Conservation (phyloP, 2,329 filamentous ascomycete species). For the Arthrobotrys conoides region DNA sequence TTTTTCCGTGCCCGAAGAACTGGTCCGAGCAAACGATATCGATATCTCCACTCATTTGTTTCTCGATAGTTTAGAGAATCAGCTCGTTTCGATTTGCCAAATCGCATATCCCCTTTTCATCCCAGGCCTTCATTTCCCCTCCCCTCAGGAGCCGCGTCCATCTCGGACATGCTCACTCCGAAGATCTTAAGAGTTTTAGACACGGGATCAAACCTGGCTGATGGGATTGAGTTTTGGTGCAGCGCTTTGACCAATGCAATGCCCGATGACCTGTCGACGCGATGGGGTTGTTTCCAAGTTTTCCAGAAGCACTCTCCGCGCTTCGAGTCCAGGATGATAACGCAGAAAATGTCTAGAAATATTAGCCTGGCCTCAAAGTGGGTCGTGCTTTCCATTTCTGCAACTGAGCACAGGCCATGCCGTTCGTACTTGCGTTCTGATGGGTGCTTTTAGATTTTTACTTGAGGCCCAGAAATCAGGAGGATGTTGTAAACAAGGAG, state of each 20-base stretch:
- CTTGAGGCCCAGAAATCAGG: not conserved
- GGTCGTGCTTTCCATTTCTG: constrained; percentile 34
- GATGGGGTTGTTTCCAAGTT: constrained; percentile 40
- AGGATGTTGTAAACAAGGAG: constrained; percentile 15
- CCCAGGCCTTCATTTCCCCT: constrained; percentile 11
- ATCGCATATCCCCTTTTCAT: constrained; percentile 17
- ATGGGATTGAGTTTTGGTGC: constrained; percentile 7
- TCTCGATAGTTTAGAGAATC: constrained; percentile 34
- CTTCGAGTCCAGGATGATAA: constrained; percentile 50
- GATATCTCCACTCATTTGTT: constrained; percentile 35
- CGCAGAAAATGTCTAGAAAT: constrained; percentile 35
- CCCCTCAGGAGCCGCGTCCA: constrained; percentile 34
- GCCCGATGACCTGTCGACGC: not conserved
- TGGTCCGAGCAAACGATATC: constrained; percentile 22
- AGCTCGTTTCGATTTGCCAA: constrained; percentile 29
- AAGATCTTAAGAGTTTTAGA: constrained; percentile 18
- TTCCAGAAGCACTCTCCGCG: constrained; percentile 48
- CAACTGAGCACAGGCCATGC: constrained; percentile 42
- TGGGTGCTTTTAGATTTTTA: not conserved
- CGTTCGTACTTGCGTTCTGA: constrained; percentile 5
- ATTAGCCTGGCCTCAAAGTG: constrained; percentile 54
- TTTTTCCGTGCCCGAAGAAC: constrained; percentile 47
- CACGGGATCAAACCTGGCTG: not conserved
- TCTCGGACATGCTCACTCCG: constrained; percentile 42
- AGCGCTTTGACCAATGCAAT: constrained; percentile 43